phyloP scores from a whole-genome alignment of 2,329 filamentous ascomycete genomes.

The Calycina marina region DNA sequence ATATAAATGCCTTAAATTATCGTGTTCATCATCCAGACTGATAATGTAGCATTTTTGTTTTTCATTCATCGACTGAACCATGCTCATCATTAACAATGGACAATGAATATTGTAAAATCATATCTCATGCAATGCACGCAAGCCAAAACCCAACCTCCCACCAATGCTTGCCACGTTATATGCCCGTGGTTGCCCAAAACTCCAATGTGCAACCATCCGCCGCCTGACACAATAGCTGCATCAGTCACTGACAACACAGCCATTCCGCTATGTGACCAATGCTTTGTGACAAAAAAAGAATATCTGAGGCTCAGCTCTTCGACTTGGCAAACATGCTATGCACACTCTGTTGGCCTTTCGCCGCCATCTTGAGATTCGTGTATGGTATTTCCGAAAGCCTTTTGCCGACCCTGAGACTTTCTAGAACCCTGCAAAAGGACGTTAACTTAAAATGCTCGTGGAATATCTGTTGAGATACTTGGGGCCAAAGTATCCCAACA shows the following conservation, averaged over 20 bases:
- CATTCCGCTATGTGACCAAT: conserved; percentile 1
- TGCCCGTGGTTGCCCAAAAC: conserved; percentile 3
- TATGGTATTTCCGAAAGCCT: conserved; percentile 64
- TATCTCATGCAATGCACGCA: conserved; percentile 10
- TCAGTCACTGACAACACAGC: background rate
- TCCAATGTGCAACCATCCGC: conserved; percentile 10
- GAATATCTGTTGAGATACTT: conserved; percentile 1
- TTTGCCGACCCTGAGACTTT: conserved; percentile 64
- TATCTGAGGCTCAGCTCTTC: conserved; percentile 3
- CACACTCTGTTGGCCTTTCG: conserved; percentile 50
- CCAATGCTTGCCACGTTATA: conserved; percentile 3
- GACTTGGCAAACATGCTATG: conserved; percentile 32
- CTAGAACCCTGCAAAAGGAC: conserved; percentile 47
- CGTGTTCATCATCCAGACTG: no score
- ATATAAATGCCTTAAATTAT: no score
- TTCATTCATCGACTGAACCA: no score
- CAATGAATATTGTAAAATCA: no score
- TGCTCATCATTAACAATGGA: no score
- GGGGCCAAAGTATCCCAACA: no score
- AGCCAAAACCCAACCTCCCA: conserved; percentile 5
- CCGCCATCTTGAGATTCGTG: conserved; percentile 44
- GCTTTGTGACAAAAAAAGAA: background rate
- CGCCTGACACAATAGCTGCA: no score
- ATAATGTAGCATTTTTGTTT: no score
- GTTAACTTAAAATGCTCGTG: conserved; percentile 1